Percentiles rank a stretch among this genome's conserved stretches.
phyloP scores from a whole-genome alignment of 2,329 filamentous ascomycete species.

The Thelonectria blattea region DNA sequence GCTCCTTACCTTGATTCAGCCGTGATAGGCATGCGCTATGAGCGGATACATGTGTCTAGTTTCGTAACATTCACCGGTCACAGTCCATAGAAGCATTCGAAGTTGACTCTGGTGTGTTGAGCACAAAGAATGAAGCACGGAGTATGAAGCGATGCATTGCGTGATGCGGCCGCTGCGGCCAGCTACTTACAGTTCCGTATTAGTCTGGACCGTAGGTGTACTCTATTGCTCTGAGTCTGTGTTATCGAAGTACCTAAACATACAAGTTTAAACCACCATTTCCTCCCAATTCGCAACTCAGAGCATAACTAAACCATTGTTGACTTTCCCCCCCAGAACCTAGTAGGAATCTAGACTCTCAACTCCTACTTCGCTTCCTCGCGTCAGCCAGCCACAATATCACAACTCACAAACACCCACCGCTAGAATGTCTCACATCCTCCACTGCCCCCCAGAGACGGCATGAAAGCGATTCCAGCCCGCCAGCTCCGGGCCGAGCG shows the following conservation, averaged over 20 bases:
- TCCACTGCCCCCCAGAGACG: not conserved
- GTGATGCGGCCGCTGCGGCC: not conserved
- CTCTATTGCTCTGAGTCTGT: no score
- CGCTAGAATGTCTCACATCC: not conserved
- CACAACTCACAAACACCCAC: not conserved
- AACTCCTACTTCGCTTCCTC: not conserved
- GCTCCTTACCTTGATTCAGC: not conserved
- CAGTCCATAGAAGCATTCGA: not conserved
- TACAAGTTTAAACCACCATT: no score
- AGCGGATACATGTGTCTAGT: not conserved
- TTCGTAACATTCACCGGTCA: not conserved
- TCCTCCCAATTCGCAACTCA: not conserved
- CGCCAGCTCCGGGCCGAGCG: not conserved
- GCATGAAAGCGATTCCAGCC: not conserved
- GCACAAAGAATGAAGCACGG: not conserved
- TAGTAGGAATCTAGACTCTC: not conserved
- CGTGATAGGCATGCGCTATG: not conserved
- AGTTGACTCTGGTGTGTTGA: not conserved
- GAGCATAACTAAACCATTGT: not conserved
- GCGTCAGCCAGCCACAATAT: not conserved
- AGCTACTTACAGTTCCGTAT: not conserved
- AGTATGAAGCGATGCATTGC: not conserved
- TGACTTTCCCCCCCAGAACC: not conserved
- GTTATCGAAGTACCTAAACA: no score
- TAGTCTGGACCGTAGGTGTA: not conserved